phyloP scores from a whole-genome alignment of 1,284 basidiomycete species.

The Stereum hirsutum region DNA sequence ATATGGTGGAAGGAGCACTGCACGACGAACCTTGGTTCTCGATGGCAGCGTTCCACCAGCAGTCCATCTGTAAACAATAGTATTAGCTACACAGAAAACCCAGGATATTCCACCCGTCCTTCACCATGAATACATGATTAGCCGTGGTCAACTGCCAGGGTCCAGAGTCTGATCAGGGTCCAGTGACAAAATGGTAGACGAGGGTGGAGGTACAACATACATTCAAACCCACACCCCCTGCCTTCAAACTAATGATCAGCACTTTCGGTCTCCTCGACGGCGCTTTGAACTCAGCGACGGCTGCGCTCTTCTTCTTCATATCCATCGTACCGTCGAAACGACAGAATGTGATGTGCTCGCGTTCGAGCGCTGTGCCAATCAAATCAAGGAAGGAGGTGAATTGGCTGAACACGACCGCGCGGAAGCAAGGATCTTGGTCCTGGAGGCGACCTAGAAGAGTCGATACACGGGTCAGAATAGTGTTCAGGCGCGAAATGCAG shows the following conservation, averaged over 20 bases:
- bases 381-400: slow-evolving; percentile 79
- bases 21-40: slow-evolving; percentile 81
- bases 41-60: slow-evolving; percentile 90
- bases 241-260: slow-evolving; percentile 85
- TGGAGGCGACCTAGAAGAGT: slow-evolving; percentile 54
- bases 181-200: slow-evolving; percentile 2
- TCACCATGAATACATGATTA: slow-evolving; percentile 83
- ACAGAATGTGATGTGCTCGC: slow-evolving; percentile 67
- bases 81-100: slow-evolving; percentile 5
- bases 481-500: not conserved
- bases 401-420: slow-evolving; percentile 86
- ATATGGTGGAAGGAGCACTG: not conserved
- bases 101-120: slow-evolving; percentile 10
- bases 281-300: slow-evolving; percentile 70
- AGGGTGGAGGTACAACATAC: slow-evolving; percentile 27
- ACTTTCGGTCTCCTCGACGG: slow-evolving; percentile 65
- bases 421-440: slow-evolving; percentile 70
- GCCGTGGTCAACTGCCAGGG: slow-evolving; percentile 65
- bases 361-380: slow-evolving; percentile 69
- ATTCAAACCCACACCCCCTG: slow-evolving; percentile 90
- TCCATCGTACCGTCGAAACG: slow-evolving; percentile 95
- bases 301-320: slow-evolving; percentile 71
- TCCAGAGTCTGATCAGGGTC: too few relatives aligned
- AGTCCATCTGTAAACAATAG: slow-evolving; percentile 68
- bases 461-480: not conserved